Conservation (phyloP, 139 green algal genomes). For the Tetratostichococcus sp. region DNA sequence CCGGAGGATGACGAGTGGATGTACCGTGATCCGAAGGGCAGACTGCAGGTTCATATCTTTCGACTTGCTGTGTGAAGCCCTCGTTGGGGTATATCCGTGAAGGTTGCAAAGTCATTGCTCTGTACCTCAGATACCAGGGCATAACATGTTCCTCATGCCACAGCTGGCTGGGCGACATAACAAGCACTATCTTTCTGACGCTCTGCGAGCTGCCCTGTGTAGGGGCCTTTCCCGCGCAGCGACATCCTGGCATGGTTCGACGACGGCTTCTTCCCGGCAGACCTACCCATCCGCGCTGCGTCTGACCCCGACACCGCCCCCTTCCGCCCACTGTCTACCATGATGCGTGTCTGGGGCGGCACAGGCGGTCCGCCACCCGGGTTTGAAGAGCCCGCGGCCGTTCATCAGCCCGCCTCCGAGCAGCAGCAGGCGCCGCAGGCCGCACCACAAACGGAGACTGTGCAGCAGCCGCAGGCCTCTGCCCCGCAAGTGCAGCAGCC, state of each 20-base stretch:
- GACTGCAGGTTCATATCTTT: constrained; percentile 41
- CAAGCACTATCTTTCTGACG: no score
- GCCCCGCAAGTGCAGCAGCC: background rate
- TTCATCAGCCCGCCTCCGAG: background rate
- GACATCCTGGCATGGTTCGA: constrained; percentile 85
- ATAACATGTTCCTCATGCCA: no score
- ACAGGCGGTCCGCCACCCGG: constrained; percentile 11
- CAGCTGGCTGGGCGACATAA: no score
- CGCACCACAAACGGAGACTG: no score
- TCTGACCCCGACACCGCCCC: constrained; percentile 18
- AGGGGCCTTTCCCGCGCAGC: constrained; percentile 70
- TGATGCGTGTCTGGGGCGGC: constrained; percentile 50
- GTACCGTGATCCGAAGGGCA: constrained; percentile 70
- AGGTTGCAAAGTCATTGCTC: no score
- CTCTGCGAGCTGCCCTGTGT: no score
- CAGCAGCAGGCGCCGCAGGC: no score
- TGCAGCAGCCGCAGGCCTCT: constrained; percentile 9
- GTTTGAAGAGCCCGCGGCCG: constrained; percentile 6
- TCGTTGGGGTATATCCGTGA: no score
- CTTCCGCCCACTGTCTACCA: constrained; percentile 41
- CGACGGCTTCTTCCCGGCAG: constrained; percentile 66
- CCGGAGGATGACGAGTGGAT: constrained; percentile 45
- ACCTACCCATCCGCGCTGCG: constrained; percentile 55
- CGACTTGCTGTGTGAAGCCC: no score
- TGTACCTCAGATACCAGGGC: no score